Evolutionary conservation across 306 rosid genomes (phyloP).

Genomic region (Castanea sativa): DNA sequence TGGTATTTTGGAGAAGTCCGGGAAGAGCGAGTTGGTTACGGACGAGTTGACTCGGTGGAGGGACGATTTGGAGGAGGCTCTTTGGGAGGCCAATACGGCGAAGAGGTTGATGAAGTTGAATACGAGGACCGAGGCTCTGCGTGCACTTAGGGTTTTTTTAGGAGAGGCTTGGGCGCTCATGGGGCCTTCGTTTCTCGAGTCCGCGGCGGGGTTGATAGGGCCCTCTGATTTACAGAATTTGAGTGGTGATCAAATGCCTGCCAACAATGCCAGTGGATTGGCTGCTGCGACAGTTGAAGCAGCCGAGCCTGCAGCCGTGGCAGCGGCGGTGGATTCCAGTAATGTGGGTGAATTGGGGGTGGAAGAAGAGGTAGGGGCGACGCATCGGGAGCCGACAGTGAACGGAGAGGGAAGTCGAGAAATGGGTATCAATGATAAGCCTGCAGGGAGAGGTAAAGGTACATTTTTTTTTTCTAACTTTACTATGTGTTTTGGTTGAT

Average conservation of each 20-base stretch:
- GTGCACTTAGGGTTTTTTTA: conserved; percentile 38
- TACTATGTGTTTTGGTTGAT: background rate
- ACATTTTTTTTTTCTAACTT: background rate
- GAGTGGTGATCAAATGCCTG: background rate
- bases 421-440: conserved; percentile 16
- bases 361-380: background rate
- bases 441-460: conserved; percentile 35
- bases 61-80: conserved; percentile 54
- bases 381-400: background rate
- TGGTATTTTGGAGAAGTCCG: conserved; percentile 18
- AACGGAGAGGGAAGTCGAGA: conserved; percentile 22
- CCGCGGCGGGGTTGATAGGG: conserved; percentile 16
- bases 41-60: conserved; percentile 43
- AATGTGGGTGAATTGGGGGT: background rate
- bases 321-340: background rate
- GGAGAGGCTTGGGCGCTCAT: conserved; percentile 52
- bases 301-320: background rate
- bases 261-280: background rate
- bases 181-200: conserved; percentile 56
- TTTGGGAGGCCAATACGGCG: conserved; percentile 39
- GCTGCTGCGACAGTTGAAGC: background rate
- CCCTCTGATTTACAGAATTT: background rate
- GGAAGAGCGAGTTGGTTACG: conserved; percentile 26
- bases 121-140: conserved; percentile 49
- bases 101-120: conserved; percentile 45